Conservation (phyloP, 164 flowering plant genomes). For the Nymphaea thermarum region DNA sequence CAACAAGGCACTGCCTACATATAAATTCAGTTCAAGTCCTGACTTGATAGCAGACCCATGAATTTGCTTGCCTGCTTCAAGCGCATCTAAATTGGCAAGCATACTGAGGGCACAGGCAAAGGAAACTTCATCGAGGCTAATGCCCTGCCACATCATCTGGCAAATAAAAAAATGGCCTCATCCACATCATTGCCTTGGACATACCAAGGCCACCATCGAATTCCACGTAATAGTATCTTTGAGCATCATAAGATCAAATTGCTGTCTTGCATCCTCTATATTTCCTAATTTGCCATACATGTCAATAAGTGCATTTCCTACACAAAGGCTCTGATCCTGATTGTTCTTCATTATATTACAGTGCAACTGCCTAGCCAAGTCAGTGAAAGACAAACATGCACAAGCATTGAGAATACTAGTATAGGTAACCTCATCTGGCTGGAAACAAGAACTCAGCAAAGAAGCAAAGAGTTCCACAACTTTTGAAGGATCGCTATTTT, state of each 20-base stretch:
- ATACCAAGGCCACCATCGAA: slow-evolving; percentile 77
- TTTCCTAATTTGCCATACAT: slow-evolving; percentile 85
- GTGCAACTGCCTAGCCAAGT: slow-evolving; percentile 66
- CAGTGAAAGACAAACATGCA: slow-evolving; percentile 35
- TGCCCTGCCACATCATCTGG: slow-evolving; percentile 39
- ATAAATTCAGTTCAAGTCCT: slow-evolving; percentile 54
- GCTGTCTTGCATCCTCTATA: slow-evolving; percentile 48
- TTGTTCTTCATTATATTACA: slow-evolving; percentile 52
- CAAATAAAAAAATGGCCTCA: slow-evolving; percentile 54
- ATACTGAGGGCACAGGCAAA: slow-evolving; percentile 72
- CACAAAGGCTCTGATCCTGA: slow-evolving; percentile 43
- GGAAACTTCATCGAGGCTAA: slow-evolving; percentile 67
- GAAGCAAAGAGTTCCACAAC: no score
- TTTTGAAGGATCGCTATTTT: no score
- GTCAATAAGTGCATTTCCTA: slow-evolving; percentile 73
- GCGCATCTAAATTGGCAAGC: slow-evolving; percentile 51
- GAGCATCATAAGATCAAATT: slow-evolving; percentile 44
- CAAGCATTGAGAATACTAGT: slow-evolving; percentile 71
- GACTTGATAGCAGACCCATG: slow-evolving; percentile 51
- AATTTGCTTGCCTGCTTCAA: slow-evolving; percentile 41
- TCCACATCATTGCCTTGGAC: slow-evolving; percentile 54
- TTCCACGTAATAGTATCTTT: slow-evolving; percentile 85
- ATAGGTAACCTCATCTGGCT: slow-evolving; percentile 70
- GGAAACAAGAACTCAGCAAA: slow-evolving; percentile 37
- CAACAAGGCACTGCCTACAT: slow-evolving; percentile 55